Base-by-base conservation (phyloP, 148 eudicot species). In the Persicaria tinctoria region DNA sequence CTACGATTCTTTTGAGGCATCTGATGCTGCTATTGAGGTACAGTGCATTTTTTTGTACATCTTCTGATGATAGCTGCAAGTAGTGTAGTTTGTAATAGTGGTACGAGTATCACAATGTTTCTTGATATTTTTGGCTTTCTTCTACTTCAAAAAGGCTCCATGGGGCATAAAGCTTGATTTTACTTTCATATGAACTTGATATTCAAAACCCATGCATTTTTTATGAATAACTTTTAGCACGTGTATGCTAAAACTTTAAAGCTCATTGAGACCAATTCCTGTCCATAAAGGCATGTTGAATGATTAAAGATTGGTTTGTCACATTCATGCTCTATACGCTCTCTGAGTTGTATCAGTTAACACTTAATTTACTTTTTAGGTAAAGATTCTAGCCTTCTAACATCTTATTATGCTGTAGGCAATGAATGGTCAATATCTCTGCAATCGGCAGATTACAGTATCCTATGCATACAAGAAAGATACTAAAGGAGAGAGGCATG, bases 391-490 rank as follows among this genome's bases (percentile, higher is more conserved):
- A 20, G 45, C 45, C 38, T 62, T 32, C 17, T 62, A 62, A 62
- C 14, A 27, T 13, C 6, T 62, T 10, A 3, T 38, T 41, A 1
- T 41, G 47, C 54, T 83, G 86, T 93, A 92, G 99, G 87, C 99
- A 46, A 95, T 95, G 99, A 92, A 87, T 83, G 99, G 99, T 8
- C 98, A 95, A 74, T 89, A 95, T 85, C 93, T 95, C 44, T 95
- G 98, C 86, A 92, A 95, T 82, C 92, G 97, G 70, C 98, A 90
- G 85, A 95, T 95, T 51, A 89, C 97, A 55, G 97, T 95, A 45
- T 90, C 98, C 3, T 95, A 95, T 79, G 97, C 99, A 69, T 95
- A 92, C 94, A 92, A 95, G 83, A 95, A 95, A 84, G 98, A 92
- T 83, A 90, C 99, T 0, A 92, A 92, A 74, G 99, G 99, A 74